These are phyloP conservation scores for Histomonas meleagridis DNA, from an alignment of 208 protist species.

Conservation along the genomic window DNA sequence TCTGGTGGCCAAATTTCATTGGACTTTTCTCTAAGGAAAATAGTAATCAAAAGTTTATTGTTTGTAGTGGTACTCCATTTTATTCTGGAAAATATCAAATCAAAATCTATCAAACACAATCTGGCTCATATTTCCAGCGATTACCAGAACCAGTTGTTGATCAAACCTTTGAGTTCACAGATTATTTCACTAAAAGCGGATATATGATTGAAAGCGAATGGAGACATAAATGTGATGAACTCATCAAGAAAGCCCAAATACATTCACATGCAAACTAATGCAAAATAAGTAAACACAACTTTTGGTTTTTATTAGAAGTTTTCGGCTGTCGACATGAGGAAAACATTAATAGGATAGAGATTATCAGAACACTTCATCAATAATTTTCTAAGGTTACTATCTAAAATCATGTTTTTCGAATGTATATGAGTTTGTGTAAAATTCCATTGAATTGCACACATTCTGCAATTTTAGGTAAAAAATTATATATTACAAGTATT, in stretches of 20 bases:
- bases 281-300: too few species aligned
- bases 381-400: too few species aligned
- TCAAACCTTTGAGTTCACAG: background rate
- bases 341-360: too few species aligned
- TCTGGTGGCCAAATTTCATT: constrained; percentile 7
- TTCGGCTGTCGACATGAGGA: too few species aligned
- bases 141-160: background rate
- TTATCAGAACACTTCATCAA: too few species aligned
- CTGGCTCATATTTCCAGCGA: background rate
- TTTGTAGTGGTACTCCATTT: background rate
- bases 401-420: too few species aligned
- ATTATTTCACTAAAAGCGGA: constrained; percentile 7
- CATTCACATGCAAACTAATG: too few species aligned
- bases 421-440: too few species aligned
- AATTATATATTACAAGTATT: too few species aligned
- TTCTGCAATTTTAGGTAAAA: too few species aligned
- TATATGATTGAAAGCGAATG: background rate
- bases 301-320: too few species aligned
- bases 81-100: background rate
- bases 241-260: background rate
- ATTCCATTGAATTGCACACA: too few species aligned
- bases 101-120: background rate
- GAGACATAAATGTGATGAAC: background rate
- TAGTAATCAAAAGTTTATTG: background rate
- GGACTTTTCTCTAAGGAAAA: background rate